A percentile compares a stretch with the other conserved stretches of the same genome.
phyloP scores from a whole-genome alignment of 306 rosid species.

The Myrica gale region DNA sequence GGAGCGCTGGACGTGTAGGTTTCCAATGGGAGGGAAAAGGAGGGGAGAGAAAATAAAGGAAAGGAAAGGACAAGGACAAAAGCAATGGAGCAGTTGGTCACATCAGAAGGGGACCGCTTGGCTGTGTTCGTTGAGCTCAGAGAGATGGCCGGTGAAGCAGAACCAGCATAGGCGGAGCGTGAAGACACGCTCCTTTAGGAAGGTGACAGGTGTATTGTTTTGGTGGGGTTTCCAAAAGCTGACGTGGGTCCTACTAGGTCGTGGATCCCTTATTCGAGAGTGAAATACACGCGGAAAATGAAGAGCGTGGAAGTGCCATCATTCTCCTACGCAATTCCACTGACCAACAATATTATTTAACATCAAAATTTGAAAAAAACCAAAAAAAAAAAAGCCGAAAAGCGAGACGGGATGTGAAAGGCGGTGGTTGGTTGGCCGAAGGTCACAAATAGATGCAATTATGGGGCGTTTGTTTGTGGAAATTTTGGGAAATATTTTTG shows the following conservation, averaged over 20 bases:
- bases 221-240: neutral
- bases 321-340: slow-evolving; percentile 20
- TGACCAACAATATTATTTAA: neutral
- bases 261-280: neutral
- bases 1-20: slow-evolving; percentile 21
- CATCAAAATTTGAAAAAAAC: neutral
- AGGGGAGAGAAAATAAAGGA: neutral
- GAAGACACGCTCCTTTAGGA: neutral
- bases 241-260: neutral
- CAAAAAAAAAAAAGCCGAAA: neutral
- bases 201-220: neutral
- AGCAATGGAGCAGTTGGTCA: slow-evolving; percentile 60
- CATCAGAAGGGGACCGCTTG: slow-evolving; percentile 47
- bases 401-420: slow-evolving; percentile 5
- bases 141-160: neutral
- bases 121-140: slow-evolving; percentile 15
- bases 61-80: slow-evolving; percentile 15
- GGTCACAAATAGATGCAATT: neutral
- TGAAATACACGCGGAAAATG: rapidly evolving
- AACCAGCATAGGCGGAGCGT: neutral
- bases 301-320: neutral
- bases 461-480: too few relatives aligned
- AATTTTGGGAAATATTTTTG: too few relatives aligned
- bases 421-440: slow-evolving; percentile 31
- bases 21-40: slow-evolving; percentile 7